Conservation (phyloP, 495 filamentous ascomycete genomes). For the Xylaria sp. region DNA sequence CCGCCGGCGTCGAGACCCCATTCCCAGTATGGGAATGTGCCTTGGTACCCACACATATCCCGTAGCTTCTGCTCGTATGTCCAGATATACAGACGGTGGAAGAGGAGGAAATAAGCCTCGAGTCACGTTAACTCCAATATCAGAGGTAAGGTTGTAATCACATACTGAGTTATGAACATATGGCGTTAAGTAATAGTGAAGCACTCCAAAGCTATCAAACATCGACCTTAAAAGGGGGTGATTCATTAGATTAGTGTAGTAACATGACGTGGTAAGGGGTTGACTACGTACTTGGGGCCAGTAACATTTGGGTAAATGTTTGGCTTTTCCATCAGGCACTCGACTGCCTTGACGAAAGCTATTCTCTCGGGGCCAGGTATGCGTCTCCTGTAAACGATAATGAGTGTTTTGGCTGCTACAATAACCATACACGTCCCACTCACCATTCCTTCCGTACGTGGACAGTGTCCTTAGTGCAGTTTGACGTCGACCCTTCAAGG, state of each 20-base stretch:
- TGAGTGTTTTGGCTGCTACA: slow-evolving; percentile 22
- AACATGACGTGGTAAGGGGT: neutral
- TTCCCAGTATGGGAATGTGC: slow-evolving; percentile 52
- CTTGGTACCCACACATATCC: slow-evolving; percentile 45
- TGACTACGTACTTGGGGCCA: slow-evolving; percentile 38
- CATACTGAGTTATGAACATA: slow-evolving; percentile 47
- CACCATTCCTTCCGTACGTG: slow-evolving; percentile 56
- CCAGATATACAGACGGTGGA: slow-evolving; percentile 48
- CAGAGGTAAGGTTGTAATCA: neutral
- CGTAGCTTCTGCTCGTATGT: slow-evolving; percentile 49
- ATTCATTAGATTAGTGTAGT: neutral
- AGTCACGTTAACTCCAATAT: neutral
- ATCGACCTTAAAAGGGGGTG: slow-evolving; percentile 31
- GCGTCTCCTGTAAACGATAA: slow-evolving; percentile 41
- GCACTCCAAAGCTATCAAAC: slow-evolving; percentile 42
- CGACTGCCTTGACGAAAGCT: slow-evolving; percentile 44
- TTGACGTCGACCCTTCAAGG: slow-evolving; percentile 37
- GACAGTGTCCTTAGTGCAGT: slow-evolving; percentile 53
- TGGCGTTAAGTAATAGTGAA: slow-evolving; percentile 47
- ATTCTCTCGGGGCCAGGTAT: slow-evolving; percentile 49
- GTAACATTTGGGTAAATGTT: slow-evolving; percentile 40
- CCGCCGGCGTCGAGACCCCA: slow-evolving; percentile 48
- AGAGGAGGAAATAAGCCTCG: slow-evolving; percentile 50
- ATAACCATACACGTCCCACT: neutral
- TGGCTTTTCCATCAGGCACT: slow-evolving; percentile 48